These are phyloP conservation scores for Yamadazyma olivae DNA, from an alignment of 805 yeast species.

Conservation along the genomic window DNA sequence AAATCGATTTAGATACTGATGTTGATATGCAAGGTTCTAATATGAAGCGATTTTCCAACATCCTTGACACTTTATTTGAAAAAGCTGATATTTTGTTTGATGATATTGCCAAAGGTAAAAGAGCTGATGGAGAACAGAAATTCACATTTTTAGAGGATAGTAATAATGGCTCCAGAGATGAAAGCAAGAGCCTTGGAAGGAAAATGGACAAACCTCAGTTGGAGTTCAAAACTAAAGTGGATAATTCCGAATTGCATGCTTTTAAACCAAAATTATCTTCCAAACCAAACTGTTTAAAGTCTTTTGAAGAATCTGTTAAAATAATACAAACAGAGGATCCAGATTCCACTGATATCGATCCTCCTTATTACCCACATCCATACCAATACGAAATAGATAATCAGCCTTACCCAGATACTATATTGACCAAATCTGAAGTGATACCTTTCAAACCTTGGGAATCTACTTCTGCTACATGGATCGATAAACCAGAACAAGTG, in stretches of 20 bases:
- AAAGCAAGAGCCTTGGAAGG: conserved; percentile 13
- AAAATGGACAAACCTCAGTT: conserved; percentile 67
- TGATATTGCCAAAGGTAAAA: conserved; percentile 19
- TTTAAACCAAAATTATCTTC: conserved; percentile 68
- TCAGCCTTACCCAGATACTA: conserved; percentile 63
- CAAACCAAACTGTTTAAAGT: conserved; percentile 68
- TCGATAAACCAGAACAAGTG: conserved; percentile 56
- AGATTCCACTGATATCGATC: conserved; percentile 30
- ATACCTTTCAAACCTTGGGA: conserved; percentile 63
- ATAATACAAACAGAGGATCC: conserved; percentile 24
- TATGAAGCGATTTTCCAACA: conserved; percentile 63
- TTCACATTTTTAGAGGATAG: conserved; percentile 53
- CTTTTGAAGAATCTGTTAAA: conserved; percentile 51
- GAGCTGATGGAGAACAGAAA: conserved; percentile 10
- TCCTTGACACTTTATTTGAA: conserved; percentile 72
- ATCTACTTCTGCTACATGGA: conserved; percentile 63
- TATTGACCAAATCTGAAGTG: conserved; percentile 41
- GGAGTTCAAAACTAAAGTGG: conserved; percentile 53
- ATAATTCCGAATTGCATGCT: conserved; percentile 67
- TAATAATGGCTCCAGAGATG: conserved; percentile 9
- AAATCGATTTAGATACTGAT: conserved; percentile 17
- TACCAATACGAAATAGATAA: conserved; percentile 70
- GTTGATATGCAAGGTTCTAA: conserved; percentile 26
- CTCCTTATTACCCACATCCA: conserved; percentile 74
- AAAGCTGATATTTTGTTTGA: conserved; percentile 71